Conservation (phyloP, 2,329 filamentous ascomycete genomes). For the Penicillium sp. region DNA sequence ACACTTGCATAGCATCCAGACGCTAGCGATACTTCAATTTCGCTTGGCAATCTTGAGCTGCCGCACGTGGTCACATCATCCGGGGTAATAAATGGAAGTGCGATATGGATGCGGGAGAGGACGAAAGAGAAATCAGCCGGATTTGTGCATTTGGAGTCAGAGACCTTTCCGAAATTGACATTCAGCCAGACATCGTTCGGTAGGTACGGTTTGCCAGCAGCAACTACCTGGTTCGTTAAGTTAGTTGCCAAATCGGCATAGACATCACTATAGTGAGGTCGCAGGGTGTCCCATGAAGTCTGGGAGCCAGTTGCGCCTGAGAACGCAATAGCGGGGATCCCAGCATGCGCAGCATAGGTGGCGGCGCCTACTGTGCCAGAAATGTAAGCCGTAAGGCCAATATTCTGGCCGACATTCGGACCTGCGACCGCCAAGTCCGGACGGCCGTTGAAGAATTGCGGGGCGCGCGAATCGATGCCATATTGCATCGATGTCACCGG, state of each 20-base stretch:
- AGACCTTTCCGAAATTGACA: constrained; percentile 63
- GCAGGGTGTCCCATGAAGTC: constrained; percentile 53
- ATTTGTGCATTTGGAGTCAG: constrained; percentile 49
- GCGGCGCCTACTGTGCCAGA: constrained; percentile 69
- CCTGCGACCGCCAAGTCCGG: constrained; percentile 66
- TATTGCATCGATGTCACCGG: constrained; percentile 64
- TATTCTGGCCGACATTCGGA: constrained; percentile 60
- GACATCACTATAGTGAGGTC: constrained; percentile 54
- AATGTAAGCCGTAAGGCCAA: constrained; percentile 56
- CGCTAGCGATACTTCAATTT: constrained; percentile 52
- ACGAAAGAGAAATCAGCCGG: constrained; percentile 61
- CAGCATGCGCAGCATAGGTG: constrained; percentile 53
- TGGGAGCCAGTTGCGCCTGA: constrained; percentile 54
- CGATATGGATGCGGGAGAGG: constrained; percentile 58
- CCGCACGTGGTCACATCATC: constrained; percentile 60
- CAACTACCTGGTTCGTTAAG: constrained; percentile 56
- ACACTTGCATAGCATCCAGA: constrained; percentile 61
- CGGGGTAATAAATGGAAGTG: constrained; percentile 33
- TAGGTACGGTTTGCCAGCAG: constrained; percentile 61
- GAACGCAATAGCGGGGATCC: constrained; percentile 68
- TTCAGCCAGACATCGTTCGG: constrained; percentile 62
- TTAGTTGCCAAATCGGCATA: constrained; percentile 63
- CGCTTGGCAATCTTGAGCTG: constrained; percentile 55
- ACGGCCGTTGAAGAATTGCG: constrained; percentile 52
- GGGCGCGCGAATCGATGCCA: constrained; percentile 58